phyloP scores from a whole-genome alignment of 805 yeast genomes.

The Wickerhamomyces alni region DNA sequence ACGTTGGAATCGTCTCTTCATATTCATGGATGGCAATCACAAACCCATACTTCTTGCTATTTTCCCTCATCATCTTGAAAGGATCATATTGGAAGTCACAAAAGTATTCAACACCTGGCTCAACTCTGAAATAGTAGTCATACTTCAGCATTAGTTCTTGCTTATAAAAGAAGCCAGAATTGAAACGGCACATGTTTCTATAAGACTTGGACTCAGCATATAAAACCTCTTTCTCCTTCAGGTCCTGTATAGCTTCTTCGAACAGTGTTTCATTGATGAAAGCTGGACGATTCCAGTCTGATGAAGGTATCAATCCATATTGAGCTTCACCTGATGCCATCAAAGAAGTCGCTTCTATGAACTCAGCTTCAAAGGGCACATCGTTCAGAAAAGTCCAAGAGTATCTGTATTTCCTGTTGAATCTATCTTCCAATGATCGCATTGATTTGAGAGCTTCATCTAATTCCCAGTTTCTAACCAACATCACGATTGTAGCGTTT shows the following conservation, averaged over 20 bases:
- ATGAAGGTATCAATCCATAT: constrained; percentile 59
- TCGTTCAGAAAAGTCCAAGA: constrained; percentile 81
- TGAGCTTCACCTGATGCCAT: constrained; percentile 62
- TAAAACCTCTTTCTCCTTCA: constrained; percentile 42
- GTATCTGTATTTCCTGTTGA: constrained; percentile 58
- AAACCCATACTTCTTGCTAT: constrained; percentile 79
- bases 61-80: constrained; percentile 70
- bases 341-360: constrained; percentile 51
- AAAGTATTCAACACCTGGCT: constrained; percentile 82
- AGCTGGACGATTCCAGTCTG: constrained; percentile 75
- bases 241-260: constrained; percentile 38
- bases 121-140: constrained; percentile 93
- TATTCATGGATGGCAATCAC: constrained; percentile 81
- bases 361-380: constrained; percentile 58
- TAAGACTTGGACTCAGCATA: constrained; percentile 65
- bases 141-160: constrained; percentile 66
- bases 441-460: constrained; percentile 69
- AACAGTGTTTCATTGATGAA: constrained; percentile 58
- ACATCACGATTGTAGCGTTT: constrained; percentile 84
- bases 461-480: constrained; percentile 77
- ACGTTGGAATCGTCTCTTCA: constrained; percentile 75
- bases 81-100: constrained; percentile 91
- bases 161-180: constrained; percentile 84
- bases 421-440: constrained; percentile 72
- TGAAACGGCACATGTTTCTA: constrained; percentile 93